A percentile compares a stretch with the other conserved stretches of the same genome.
phyloP scores from a whole-genome alignment of 2,329 filamentous ascomycete species.

The Sporothrix humicola region DNA sequence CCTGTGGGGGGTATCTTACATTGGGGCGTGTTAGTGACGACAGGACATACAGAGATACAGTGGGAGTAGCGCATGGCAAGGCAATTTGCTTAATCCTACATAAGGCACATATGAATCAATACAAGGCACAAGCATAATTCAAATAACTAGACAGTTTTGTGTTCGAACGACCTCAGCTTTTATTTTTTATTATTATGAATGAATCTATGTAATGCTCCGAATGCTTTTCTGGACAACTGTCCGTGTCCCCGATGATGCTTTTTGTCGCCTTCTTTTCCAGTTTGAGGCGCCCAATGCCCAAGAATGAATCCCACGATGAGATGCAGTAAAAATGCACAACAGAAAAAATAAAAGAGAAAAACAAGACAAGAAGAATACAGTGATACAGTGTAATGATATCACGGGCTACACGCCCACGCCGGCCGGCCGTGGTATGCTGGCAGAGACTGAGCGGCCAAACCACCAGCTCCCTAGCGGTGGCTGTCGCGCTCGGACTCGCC shows the following conservation, averaged over 20 bases:
- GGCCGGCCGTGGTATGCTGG: neutral
- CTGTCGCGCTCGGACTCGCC: conserved; percentile 63
- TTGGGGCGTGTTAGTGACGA: neutral
- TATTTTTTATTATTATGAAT: conserved; percentile 2
- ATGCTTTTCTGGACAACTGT: neutral
- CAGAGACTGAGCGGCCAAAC: neutral
- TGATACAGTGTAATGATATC: too few species aligned
- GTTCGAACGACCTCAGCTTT: too few species aligned
- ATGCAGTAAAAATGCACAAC: neutral
- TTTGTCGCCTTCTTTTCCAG: conserved; percentile 13
- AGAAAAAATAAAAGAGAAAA: too few species aligned
- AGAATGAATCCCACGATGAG: neutral
- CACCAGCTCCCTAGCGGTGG: conserved; percentile 23
- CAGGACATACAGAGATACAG: too few species aligned
- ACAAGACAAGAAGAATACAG: too few species aligned
- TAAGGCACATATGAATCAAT: neutral
- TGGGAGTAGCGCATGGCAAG: neutral
- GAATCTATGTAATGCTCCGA: conserved; percentile 13
- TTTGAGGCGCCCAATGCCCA: neutral
- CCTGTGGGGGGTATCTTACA: neutral
- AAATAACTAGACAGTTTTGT: too few species aligned
- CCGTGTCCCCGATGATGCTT: conserved; percentile 11
- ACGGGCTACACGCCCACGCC: neutral
- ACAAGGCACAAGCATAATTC: neutral
- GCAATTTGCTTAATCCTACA: neutral